These are phyloP conservation scores for Zygosaccharomyces siamensis DNA, from an alignment of 805 yeast genomes.

Conservation along the genomic window DNA sequence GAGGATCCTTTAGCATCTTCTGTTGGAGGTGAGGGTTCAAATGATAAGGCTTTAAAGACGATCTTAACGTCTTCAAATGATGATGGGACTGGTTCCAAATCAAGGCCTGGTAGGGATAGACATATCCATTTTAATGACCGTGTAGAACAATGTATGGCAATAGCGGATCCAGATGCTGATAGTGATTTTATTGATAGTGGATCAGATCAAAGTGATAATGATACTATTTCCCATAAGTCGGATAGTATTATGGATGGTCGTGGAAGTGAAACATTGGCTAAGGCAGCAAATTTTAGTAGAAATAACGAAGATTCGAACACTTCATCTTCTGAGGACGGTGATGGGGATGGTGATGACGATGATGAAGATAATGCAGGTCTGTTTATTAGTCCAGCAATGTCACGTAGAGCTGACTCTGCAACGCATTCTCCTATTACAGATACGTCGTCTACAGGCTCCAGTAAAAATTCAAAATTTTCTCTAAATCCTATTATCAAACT, in stretches of 20 bases:
- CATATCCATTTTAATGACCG: slow-evolving; percentile 91
- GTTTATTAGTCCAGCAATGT: slow-evolving; percentile 31
- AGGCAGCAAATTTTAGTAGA: not conserved
- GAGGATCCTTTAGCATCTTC: slow-evolving; percentile 1
- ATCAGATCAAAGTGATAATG: slow-evolving; percentile 27
- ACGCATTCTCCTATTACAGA: slow-evolving; percentile 27
- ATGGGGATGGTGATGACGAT: slow-evolving; percentile 28
- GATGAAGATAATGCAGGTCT: slow-evolving; percentile 34
- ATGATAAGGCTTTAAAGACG: slow-evolving; percentile 2
- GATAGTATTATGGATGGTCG: slow-evolving; percentile 4
- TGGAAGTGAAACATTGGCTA: slow-evolving; percentile 3
- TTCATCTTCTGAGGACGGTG: slow-evolving; percentile 17
- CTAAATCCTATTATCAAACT: slow-evolving; percentile 59
- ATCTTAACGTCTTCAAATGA: slow-evolving; percentile 8
- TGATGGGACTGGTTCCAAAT: slow-evolving; percentile 5
- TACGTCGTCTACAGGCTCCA: slow-evolving; percentile 25
- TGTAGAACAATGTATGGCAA: slow-evolving; percentile 89
- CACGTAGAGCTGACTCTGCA: slow-evolving; percentile 28
- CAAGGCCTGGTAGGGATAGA: slow-evolving; percentile 32
- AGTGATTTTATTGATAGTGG: slow-evolving; percentile 12
- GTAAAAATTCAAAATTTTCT: slow-evolving; percentile 10
- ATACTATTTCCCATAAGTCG: slow-evolving; percentile 25
- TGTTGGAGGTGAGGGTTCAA: not conserved
- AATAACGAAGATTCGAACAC: slow-evolving; percentile 1
- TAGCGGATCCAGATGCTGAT: slow-evolving; percentile 36